phyloP scores from a whole-genome alignment of 352 stramenopile species.

The Globisporangium nodosum region DNA sequence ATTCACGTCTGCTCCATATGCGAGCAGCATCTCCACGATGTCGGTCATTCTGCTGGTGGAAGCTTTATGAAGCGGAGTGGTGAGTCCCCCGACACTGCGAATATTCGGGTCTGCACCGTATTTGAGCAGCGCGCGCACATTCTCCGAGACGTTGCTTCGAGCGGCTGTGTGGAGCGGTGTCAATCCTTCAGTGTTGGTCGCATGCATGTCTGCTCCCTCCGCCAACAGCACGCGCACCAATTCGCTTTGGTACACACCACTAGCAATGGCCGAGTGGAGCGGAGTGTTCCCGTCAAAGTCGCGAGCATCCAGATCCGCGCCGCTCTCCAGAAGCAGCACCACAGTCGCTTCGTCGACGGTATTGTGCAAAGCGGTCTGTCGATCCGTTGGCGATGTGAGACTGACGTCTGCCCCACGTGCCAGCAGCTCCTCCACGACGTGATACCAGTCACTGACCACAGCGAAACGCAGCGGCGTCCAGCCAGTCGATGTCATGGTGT shows the following conservation, averaged over 20 bases:
- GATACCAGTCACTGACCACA: not conserved
- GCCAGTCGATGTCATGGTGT: not conserved
- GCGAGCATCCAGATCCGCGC: not conserved
- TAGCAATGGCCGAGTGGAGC: not conserved
- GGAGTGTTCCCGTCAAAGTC: not conserved
- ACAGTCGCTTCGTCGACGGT: not conserved
- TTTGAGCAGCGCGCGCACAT: not conserved
- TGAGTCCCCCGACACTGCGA: not conserved
- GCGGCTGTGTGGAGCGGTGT: not conserved
- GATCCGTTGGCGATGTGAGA: not conserved
- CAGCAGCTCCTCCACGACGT: not conserved
- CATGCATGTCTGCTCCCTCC: not conserved
- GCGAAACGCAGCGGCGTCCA: not conserved
- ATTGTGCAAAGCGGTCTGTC: not conserved
- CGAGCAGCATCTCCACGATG: not conserved
- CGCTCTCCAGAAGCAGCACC: not conserved
- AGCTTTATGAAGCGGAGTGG: not conserved
- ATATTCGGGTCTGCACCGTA: not conserved
- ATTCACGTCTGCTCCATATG: not conserved
- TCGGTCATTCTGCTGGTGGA: not conserved
- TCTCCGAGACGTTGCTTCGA: not conserved
- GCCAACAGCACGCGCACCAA: constrained; percentile 1
- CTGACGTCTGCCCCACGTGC: not conserved
- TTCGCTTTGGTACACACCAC: not conserved
- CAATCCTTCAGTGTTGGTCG: not conserved